Conservation (phyloP, 1,284 basidiomycete genomes). For the Vanrija pseudolonga region DNA sequence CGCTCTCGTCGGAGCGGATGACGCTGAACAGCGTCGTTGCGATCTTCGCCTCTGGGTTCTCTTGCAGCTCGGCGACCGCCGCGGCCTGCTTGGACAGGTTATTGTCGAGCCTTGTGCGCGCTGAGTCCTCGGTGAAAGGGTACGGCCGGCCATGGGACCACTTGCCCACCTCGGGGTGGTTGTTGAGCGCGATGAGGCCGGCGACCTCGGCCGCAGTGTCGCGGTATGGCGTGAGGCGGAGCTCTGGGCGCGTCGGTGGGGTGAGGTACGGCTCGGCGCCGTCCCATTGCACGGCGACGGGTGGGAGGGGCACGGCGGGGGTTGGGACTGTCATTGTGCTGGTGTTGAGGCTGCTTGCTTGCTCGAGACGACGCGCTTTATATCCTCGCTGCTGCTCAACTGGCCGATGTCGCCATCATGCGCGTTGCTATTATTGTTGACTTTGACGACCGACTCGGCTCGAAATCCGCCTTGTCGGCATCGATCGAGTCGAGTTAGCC, state of each 20-base stretch:
- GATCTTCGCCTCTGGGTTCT: background rate
- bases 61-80: background rate
- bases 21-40: background rate
- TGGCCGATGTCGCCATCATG: no score
- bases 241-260: background rate
- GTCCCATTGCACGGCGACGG: background rate
- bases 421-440: no score
- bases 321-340: no score
- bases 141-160: background rate
- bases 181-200: background rate
- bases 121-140: background rate
- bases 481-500: no score
- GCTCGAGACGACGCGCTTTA: no score
- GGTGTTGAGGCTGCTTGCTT: no score
- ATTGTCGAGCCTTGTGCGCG: background rate
- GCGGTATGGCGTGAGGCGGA: background rate
- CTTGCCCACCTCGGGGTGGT: background rate
- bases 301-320: no score
- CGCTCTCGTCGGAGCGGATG: background rate
- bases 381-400: no score
- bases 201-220: no score
- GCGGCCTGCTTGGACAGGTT: background rate
- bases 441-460: no score
- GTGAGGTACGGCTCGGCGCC: conserved; percentile 1
- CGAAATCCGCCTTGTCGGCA: no score